Evolutionary conservation across 208 protist species (phyloP).

Genomic region (Blechomonas ayalai): DNA sequence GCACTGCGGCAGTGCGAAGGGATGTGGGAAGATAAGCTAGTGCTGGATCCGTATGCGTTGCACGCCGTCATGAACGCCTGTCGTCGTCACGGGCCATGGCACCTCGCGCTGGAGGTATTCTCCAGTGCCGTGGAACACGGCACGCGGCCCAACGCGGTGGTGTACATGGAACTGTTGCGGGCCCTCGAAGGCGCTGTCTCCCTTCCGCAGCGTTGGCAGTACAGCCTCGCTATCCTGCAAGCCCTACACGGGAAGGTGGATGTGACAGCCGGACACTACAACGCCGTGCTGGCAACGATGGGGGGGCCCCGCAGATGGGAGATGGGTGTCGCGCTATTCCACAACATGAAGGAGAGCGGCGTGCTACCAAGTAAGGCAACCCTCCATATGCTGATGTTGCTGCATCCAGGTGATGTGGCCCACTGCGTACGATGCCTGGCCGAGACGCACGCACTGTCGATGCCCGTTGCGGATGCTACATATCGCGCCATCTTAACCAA

Average conservation of each 20-base stretch:
- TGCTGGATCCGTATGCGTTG: constrained; percentile 47
- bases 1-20: constrained; percentile 58
- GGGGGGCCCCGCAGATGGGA: constrained; percentile 29
- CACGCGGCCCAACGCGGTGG: constrained; percentile 49
- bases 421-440: constrained; percentile 67
- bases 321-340: constrained; percentile 55
- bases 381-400: constrained; percentile 50
- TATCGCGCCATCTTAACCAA: constrained; percentile 64
- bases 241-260: constrained; percentile 53
- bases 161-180: constrained; percentile 80
- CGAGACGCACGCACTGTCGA: constrained; percentile 59
- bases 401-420: constrained; percentile 40
- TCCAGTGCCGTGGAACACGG: constrained; percentile 39
- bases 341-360: constrained; percentile 57
- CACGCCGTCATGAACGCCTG: constrained; percentile 83
- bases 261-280: constrained; percentile 79
- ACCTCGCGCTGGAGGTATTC: constrained; percentile 48
- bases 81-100: constrained; percentile 46
- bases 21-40: constrained; percentile 60
- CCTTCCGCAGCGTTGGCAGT: constrained; percentile 36
- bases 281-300: constrained; percentile 67
- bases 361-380: constrained; percentile 79
- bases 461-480: constrained; percentile 78
- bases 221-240: constrained; percentile 40
- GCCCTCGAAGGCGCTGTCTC: constrained; percentile 28